Evolutionary conservation across 179 eudicot genomes (phyloP), one percentile per base, ranked within the genome.

Genomic region (Silene vulgaris): DNA sequence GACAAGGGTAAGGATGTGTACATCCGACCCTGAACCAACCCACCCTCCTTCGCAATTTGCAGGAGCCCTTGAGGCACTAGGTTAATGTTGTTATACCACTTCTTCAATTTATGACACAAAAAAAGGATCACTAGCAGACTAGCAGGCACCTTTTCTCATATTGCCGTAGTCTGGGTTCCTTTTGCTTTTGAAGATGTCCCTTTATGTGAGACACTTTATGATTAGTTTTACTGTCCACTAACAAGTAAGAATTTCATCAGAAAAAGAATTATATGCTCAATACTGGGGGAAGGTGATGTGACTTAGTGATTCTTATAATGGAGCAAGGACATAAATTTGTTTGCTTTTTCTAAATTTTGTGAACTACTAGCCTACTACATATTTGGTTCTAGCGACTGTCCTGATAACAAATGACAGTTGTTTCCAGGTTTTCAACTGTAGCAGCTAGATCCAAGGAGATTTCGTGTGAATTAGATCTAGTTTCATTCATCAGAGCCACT

Each of bases 381-480:
- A 9, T 35, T 32, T 32, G 50, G 5, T 74, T 64, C 61, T 67
- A 20, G 17, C 65, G 75, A 64, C 79, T 59, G 81, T 79, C 78
- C 90, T 90, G 76, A 82, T 88, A 79, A 76, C 80, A 43, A 75
- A 26, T 72, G 83, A 77, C 85, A 84, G 90, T 84, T 79, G 57
- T 76, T 84, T 84, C 82, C 90, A 93, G 98, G 93, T 89, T 89
- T 78, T 91, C 97, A 73, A 87, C 91, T 62, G 76, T 80, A 70
- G 73, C 88, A 6, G 85, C 80, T 75, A 74, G 80, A 75, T 78
- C 87, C 65, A 83, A 79, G 45, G 77, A 87, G 65, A 63, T 52
- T 29, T 75, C 73, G 63, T 61, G 76, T 54, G 84, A 84, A 76
- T 85, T 76, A 54, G 91, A 84, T 72, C 65, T 88, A 45, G 76